These are phyloP conservation scores for Limonium bicolor DNA, from an alignment of 148 eudicot genomes.

Conservation along the genomic window DNA sequence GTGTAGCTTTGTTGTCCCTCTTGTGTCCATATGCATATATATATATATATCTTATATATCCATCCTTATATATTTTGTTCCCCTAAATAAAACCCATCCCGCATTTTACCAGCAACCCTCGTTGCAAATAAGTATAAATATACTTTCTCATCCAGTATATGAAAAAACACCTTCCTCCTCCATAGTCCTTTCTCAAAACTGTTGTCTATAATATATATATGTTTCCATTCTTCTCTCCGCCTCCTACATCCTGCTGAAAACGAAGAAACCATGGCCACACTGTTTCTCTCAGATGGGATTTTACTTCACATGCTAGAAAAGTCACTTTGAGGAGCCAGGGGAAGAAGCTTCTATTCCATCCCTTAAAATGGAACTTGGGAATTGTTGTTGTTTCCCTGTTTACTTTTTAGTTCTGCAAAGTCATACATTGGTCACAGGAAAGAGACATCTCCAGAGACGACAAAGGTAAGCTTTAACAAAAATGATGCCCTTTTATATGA, in stretches of 20 bases:
- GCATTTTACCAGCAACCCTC: slow-evolving; percentile 2
- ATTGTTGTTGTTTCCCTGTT: too few relatives aligned
- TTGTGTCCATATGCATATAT: slow-evolving; percentile 1
- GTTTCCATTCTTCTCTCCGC: neutral
- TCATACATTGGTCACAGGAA: too few relatives aligned
- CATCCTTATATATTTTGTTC: neutral
- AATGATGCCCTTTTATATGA: too few relatives aligned
- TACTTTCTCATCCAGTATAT: neutral
- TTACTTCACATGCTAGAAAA: neutral
- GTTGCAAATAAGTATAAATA: neutral
- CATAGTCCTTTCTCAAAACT: neutral
- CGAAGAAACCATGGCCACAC: neutral
- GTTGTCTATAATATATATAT: neutral
- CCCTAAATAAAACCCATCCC: neutral
- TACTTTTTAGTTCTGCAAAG: too few relatives aligned
- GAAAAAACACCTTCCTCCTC: neutral
- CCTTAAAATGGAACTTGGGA: slow-evolving; percentile 3
- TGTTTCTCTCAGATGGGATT: too few relatives aligned
- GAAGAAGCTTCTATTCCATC: neutral
- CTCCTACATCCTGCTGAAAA: slow-evolving; percentile 1
- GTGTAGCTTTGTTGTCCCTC: too few relatives aligned
- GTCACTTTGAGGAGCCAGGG: neutral
- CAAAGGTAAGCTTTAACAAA: too few relatives aligned
- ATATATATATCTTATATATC: slow-evolving; percentile 1
- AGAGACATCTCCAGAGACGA: too few relatives aligned